Percentiles rank a stretch among this genome's conserved stretches.
These are phyloP conservation scores for Termitomyces sp. DNA, from an alignment of 768 basidiomycete species.

Conservation along the genomic window DNA sequence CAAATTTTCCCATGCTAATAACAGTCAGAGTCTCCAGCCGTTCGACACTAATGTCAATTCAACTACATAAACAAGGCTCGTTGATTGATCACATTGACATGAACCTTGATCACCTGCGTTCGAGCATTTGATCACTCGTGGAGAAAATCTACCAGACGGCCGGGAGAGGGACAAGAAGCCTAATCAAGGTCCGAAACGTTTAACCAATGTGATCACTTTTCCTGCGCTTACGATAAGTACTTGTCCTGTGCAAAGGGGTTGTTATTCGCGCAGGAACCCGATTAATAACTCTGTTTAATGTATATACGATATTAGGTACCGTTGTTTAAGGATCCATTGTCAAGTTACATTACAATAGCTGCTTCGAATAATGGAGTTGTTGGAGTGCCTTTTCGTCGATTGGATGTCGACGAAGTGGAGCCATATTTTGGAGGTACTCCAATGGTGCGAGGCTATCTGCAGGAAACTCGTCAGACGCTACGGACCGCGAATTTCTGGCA, in stretches of 20 bases:
- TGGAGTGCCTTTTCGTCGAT: slow-evolving; percentile 49
- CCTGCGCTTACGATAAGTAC: neutral
- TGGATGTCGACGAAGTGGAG: slow-evolving; percentile 63
- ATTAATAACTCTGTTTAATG: neutral
- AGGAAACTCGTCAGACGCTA: slow-evolving; percentile 25
- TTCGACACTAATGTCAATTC: neutral
- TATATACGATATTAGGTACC: neutral
- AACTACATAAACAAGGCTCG: neutral
- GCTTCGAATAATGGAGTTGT: slow-evolving; percentile 27
- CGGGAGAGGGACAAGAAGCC: neutral
- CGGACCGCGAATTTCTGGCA: slow-evolving; percentile 21
- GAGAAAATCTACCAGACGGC: neutral
- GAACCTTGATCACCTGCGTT: neutral
- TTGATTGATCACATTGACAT: neutral
- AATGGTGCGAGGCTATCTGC: slow-evolving; percentile 52
- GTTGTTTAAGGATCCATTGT: neutral
- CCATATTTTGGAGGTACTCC: slow-evolving; percentile 59
- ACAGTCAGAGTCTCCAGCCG: neutral
- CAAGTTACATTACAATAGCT: slow-evolving; percentile 10
- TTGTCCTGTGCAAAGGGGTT: neutral
- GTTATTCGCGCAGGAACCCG: neutral
- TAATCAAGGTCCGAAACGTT: neutral
- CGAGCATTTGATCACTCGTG: neutral
- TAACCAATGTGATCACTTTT: neutral
- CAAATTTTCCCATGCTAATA: neutral